Evolutionary conservation across 345 rosid species (phyloP).

Genomic region (Linum usitatissimum): DNA sequence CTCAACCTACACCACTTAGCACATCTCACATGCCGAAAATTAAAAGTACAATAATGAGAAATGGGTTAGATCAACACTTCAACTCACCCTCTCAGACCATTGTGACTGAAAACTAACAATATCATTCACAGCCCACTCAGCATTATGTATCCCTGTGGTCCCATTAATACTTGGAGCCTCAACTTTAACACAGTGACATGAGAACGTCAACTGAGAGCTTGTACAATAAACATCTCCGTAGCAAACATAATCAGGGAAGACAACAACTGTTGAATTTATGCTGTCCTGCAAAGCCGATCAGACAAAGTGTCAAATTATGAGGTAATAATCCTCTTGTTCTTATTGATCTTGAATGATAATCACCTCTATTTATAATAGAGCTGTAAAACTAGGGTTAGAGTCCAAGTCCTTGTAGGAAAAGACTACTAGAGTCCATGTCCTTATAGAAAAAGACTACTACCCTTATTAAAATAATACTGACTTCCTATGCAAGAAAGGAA

Average conservation of each 20-base stretch:
- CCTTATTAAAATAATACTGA: no score
- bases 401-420: no score
- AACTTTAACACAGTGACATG: slow-evolving; percentile 30
- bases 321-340: no score
- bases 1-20: slow-evolving; percentile 36
- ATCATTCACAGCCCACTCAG: slow-evolving; percentile 39
- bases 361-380: no score
- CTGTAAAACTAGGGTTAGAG: no score
- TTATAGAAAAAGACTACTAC: no score
- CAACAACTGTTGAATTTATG: slow-evolving; percentile 27
- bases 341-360: no score
- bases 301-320: no score
- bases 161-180: slow-evolving; percentile 34
- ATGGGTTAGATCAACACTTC: not conserved
- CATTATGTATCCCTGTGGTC: slow-evolving; percentile 25
- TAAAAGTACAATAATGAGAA: not conserved
- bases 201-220: slow-evolving; percentile 38
- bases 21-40: slow-evolving; percentile 8
- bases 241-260: slow-evolving; percentile 39
- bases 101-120: slow-evolving; percentile 36
- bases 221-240: slow-evolving; percentile 36
- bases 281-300: slow-evolving; percentile 32
- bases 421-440: no score
- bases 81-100: slow-evolving; percentile 45
- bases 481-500: no score